A percentile compares a stretch with the other conserved stretches of the same genome.
Evolutionary conservation across 352 stramenopile species (phyloP).

Genomic region (Lagenidium sp.): DNA sequence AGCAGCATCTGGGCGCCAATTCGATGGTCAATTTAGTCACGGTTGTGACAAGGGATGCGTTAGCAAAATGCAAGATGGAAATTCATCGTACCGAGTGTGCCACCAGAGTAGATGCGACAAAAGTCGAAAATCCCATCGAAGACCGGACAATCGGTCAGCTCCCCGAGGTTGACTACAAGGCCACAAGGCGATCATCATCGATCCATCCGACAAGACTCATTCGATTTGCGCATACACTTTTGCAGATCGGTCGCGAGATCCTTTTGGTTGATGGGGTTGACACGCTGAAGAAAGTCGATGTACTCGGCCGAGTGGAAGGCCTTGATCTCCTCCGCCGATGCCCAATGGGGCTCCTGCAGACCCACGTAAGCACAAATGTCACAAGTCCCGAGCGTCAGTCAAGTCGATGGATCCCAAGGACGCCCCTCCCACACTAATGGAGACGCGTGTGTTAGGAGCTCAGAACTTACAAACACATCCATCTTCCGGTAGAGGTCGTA

Average conservation of each 20-base stretch:
- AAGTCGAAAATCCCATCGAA: slow-evolving; percentile 99
- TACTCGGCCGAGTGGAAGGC: slow-evolving; percentile 98
- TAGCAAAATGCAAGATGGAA: too few relatives aligned
- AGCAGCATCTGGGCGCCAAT: slow-evolving; percentile 81
- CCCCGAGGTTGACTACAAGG: slow-evolving; percentile 93
- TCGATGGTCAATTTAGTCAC: too few relatives aligned
- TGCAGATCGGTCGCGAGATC: slow-evolving; percentile 61
- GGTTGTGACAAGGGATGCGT: too few relatives aligned
- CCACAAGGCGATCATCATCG: too few relatives aligned
- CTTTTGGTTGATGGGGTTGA: slow-evolving; percentile 94
- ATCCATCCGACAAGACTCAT: too few relatives aligned
- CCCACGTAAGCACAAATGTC: not conserved
- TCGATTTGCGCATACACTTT: slow-evolving; percentile 38
- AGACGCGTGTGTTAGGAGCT: not conserved
- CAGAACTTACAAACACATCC: slow-evolving; percentile 92
- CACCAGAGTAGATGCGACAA: slow-evolving; percentile 95
- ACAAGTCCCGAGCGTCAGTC: not conserved
- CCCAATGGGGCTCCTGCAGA: slow-evolving; percentile 67
- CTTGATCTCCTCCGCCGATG: slow-evolving; percentile 90
- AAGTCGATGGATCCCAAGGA: not conserved
- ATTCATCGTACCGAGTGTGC: slow-evolving; percentile 87
- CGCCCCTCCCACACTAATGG: not conserved
- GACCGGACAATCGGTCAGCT: slow-evolving; percentile 97
- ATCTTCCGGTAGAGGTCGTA: slow-evolving; percentile 99
- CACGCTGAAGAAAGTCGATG: slow-evolving; percentile 94